Evolutionary conservation across 2,329 filamentous ascomycete species (phyloP).

Genomic region (Botryosphaeria dothidea): DNA sequence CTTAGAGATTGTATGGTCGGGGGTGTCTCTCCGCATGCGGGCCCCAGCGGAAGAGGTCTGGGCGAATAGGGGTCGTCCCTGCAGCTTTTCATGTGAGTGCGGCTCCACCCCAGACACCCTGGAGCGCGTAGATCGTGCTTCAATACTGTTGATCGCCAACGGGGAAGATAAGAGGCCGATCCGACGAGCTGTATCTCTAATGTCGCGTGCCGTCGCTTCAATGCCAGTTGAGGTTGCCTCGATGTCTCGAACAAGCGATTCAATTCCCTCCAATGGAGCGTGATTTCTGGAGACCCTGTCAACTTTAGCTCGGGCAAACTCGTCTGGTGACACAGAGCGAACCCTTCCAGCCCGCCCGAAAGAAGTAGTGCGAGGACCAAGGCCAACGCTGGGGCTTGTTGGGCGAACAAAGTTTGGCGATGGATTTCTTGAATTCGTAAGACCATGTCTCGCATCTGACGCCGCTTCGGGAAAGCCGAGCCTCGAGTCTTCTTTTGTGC

Average conservation of each 20-base stretch:
- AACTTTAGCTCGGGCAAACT: neutral
- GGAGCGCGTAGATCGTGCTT: neutral
- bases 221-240: neutral
- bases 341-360: neutral
- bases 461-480: neutral
- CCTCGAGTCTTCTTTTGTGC: neutral
- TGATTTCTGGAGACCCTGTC: neutral
- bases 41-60: neutral
- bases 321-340: neutral
- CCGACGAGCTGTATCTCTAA: neutral
- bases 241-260: neutral
- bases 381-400: slow-evolving; percentile 14
- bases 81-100: neutral
- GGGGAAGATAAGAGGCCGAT: neutral
- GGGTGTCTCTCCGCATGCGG: slow-evolving; percentile 15
- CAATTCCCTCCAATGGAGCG: neutral
- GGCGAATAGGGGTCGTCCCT: slow-evolving; percentile 19
- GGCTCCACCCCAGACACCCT: neutral
- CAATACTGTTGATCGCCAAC: neutral
- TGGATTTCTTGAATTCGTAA: neutral
- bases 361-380: neutral
- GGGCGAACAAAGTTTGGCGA: neutral
- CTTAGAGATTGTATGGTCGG: neutral
- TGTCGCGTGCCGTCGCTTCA: slow-evolving; percentile 1
- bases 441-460: neutral